phyloP scores from a whole-genome alignment of 148 eudicot species.

The Heliosperma pusillum region DNA sequence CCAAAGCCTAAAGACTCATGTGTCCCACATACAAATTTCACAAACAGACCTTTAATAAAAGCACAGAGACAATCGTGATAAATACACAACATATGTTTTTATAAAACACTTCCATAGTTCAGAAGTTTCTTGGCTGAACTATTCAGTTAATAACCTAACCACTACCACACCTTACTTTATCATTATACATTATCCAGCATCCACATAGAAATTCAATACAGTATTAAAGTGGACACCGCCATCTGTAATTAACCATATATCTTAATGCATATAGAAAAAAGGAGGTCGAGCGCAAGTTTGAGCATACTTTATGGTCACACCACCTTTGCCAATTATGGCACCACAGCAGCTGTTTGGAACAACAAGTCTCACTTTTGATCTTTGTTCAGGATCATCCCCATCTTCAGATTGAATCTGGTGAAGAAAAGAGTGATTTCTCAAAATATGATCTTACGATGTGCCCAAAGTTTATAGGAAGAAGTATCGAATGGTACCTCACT shows the following conservation, averaged over 20 bases:
- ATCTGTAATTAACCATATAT: neutral
- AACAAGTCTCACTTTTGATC: slow-evolving; percentile 63
- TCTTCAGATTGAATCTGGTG: slow-evolving; percentile 67
- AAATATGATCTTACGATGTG: neutral
- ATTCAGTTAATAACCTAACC: neutral
- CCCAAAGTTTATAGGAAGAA: neutral
- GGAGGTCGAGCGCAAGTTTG: slow-evolving; percentile 14
- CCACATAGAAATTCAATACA: neutral
- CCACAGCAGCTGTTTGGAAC: slow-evolving; percentile 97
- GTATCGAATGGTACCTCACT: slow-evolving; percentile 54
- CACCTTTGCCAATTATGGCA: slow-evolving; percentile 95
- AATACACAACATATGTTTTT: neutral
- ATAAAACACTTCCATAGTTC: neutral
- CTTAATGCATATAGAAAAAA: slow-evolving; percentile 5
- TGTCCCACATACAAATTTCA: neutral
- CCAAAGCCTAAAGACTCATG: neutral
- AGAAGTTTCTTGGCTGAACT: neutral
- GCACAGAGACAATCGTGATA: neutral
- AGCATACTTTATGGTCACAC: slow-evolving; percentile 81
- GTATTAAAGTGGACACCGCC: neutral
- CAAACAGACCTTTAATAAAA: neutral
- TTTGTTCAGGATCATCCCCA: slow-evolving; percentile 58
- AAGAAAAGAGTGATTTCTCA: slow-evolving; percentile 21
- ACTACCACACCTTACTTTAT: slow-evolving; percentile 10
- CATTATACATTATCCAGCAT: neutral